Evolutionary conservation across 2,329 filamentous ascomycete genomes (phyloP).

Genomic region (Apiospora phragmitis): DNA sequence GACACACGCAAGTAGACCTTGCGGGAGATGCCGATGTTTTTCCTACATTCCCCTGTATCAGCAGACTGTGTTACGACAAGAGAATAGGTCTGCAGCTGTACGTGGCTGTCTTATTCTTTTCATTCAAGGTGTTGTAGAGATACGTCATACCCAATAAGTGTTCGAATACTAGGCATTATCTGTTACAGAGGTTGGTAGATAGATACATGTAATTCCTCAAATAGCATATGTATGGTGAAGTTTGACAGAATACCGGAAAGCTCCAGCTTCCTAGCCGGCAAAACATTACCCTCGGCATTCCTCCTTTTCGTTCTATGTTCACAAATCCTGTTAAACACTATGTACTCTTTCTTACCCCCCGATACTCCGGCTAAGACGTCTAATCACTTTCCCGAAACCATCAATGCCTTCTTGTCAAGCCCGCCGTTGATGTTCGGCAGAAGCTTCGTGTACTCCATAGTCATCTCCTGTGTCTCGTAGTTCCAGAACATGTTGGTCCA

Average conservation of each 20-base stretch:
- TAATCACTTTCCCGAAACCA: neutral
- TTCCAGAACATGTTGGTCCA: conserved; percentile 31
- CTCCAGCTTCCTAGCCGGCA: neutral
- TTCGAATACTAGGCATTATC: neutral
- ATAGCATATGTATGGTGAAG: neutral
- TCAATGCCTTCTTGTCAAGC: conserved; percentile 20
- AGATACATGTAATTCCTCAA: neutral
- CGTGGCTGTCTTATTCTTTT: neutral
- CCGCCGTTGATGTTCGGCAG: conserved; percentile 20
- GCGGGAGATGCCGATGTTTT: too few species aligned
- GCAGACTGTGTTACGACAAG: too few species aligned
- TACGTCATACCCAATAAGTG: too few species aligned
- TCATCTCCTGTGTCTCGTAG: conserved; percentile 24
- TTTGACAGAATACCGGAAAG: neutral
- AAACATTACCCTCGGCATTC: neutral
- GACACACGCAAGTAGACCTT: neutral
- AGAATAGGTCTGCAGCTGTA: neutral
- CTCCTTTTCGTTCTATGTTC: neutral
- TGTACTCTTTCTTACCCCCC: neutral
- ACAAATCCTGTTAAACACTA: neutral
- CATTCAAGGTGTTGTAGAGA: neutral
- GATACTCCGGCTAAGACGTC: neutral
- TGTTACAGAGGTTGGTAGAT: neutral
- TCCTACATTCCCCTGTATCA: too few species aligned
- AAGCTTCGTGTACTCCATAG: conserved; percentile 26